These are phyloP conservation scores for Phytophthora meadii DNA, from an alignment of 352 stramenopile species.

Conservation along the genomic window DNA sequence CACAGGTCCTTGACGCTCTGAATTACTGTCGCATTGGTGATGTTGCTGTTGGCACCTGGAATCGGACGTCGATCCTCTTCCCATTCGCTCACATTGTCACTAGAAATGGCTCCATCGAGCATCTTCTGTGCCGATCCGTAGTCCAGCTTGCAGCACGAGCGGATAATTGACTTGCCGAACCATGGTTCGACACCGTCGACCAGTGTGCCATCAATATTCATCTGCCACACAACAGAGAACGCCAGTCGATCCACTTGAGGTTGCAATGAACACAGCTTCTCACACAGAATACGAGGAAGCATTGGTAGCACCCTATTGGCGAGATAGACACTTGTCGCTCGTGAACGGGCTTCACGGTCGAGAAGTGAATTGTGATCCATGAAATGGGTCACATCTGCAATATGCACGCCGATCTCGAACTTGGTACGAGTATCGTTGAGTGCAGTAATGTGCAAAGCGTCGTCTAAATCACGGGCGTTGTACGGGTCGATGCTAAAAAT, in stretches of 20 bases:
- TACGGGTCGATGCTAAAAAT: constrained; percentile 99
- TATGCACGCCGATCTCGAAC: constrained; percentile 96
- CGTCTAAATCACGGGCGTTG: constrained; percentile 96
- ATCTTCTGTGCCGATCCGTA: constrained; percentile 97
- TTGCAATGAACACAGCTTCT: constrained; percentile 97
- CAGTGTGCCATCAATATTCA: constrained; percentile 95
- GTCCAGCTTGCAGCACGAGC: constrained; percentile 96
- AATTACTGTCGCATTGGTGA: constrained; percentile 66
- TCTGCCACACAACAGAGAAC: constrained; percentile 96
- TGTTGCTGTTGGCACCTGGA: constrained; percentile 44
- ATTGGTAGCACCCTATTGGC: constrained; percentile 96
- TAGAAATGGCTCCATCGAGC: constrained; percentile 91
- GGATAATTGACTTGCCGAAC: constrained; percentile 98
- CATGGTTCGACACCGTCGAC: constrained; percentile 90
- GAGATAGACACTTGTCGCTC: constrained; percentile 97
- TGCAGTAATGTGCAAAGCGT: constrained; percentile 93
- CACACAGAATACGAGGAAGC: constrained; percentile 96
- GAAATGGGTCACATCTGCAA: constrained; percentile 99
- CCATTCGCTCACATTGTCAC: constrained; percentile 77
- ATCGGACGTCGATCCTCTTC: constrained; percentile 59
- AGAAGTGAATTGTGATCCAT: constrained; percentile 89
- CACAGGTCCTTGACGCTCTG: constrained; percentile 76
- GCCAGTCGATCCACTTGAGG: constrained; percentile 96
- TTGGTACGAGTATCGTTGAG: constrained; percentile 63
- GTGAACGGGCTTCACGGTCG: constrained; percentile 93